phyloP scores from a whole-genome alignment of 2,329 filamentous ascomycete genomes.

The Botrytis paeoniae region DNA sequence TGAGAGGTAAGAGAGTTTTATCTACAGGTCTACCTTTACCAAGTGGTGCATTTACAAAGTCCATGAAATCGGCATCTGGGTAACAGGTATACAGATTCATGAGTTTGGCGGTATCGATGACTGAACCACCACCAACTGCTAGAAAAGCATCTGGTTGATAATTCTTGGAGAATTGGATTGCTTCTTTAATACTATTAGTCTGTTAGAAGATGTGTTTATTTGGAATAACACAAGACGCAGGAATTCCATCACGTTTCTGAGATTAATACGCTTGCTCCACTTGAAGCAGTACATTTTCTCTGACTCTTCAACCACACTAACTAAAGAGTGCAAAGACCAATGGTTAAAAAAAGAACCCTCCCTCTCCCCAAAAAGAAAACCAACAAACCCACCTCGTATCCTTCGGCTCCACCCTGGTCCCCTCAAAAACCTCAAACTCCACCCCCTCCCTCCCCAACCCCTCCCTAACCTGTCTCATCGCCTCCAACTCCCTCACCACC shows the following conservation, averaged over 20 bases:
- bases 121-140: slow-evolving; percentile 87
- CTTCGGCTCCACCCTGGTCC: slow-evolving; percentile 85
- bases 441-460: slow-evolving; percentile 76
- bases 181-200: slow-evolving; percentile 69
- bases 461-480: slow-evolving; percentile 86
- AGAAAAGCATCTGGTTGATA: slow-evolving; percentile 85
- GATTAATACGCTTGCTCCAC: not conserved
- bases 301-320: not conserved
- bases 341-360: not conserved
- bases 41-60: slow-evolving; percentile 95
- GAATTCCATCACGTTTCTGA: not conserved
- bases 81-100: slow-evolving; percentile 96
- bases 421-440: slow-evolving; percentile 75
- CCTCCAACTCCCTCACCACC: slow-evolving; percentile 76
- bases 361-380: no score
- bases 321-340: not conserved
- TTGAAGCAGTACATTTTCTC: not conserved
- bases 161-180: slow-evolving; percentile 80
- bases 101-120: slow-evolving; percentile 96
- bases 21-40: slow-evolving; percentile 78
- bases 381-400: slow-evolving; percentile 69
- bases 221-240: not conserved
- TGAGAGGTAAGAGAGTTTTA: slow-evolving; percentile 67
- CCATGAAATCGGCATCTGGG: slow-evolving; percentile 88
- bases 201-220: not conserved